Evolutionary conservation across 805 yeast species (phyloP).

Genomic region (Barnettozyma californica): DNA sequence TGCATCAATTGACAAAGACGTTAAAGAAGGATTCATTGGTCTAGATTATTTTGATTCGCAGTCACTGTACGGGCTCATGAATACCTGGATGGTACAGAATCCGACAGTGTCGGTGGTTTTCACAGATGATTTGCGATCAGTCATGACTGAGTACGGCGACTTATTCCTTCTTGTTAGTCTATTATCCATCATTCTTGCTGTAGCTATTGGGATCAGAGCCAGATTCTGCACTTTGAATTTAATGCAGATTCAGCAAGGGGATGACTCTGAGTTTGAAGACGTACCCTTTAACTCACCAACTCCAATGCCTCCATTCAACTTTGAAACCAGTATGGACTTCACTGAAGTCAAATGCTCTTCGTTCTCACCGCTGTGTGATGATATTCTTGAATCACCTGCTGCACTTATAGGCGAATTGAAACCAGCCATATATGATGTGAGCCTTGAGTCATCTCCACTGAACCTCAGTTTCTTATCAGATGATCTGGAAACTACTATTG

Average conservation of each 20-base stretch:
- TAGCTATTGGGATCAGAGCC: not conserved
- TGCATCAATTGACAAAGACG: not conserved
- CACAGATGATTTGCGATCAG: not conserved
- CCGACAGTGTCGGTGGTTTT: slow-evolving; percentile 1
- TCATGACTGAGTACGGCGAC: not conserved
- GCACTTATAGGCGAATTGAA: not conserved
- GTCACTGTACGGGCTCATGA: not conserved
- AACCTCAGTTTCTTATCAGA: slow-evolving; percentile 15
- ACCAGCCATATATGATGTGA: slow-evolving; percentile 2
- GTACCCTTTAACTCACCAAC: too few relatives aligned
- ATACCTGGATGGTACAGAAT: not conserved
- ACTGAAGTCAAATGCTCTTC: not conserved
- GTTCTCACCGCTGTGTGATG: not conserved
- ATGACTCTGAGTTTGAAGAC: not conserved
- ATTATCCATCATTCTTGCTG: not conserved
- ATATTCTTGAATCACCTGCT: not conserved
- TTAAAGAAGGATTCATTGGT: not conserved
- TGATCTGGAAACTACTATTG: slow-evolving; percentile 8
- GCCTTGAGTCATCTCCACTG: slow-evolving; percentile 7
- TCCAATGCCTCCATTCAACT: not conserved
- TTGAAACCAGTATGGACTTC: not conserved
- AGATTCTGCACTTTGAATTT: not conserved
- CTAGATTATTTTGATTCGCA: not conserved
- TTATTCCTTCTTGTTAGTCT: not conserved
- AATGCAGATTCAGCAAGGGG: not conserved